Conservation (phyloP, 2,329 filamentous ascomycete genomes). For the Cladosporium sp. region DNA sequence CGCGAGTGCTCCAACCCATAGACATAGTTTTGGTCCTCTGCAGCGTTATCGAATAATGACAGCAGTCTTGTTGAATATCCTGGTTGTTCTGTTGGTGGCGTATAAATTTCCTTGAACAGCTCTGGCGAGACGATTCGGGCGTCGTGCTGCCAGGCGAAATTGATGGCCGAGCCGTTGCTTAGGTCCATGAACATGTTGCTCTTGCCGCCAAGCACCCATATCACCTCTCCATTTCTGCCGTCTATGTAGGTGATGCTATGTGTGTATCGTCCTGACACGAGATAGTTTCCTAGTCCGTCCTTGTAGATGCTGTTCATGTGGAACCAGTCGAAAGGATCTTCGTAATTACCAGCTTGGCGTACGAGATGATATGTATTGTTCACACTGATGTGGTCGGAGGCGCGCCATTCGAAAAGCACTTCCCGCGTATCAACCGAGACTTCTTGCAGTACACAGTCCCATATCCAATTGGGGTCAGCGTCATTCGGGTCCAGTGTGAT, state of each 20-base stretch:
- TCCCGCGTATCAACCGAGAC: conserved; percentile 27
- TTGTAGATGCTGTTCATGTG: conserved; percentile 58
- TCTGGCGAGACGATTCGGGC: conserved; percentile 23
- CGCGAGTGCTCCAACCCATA: conserved; percentile 26
- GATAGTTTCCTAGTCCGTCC: conserved; percentile 50
- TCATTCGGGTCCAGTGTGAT: conserved; percentile 36
- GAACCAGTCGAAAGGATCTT: conserved; percentile 50
- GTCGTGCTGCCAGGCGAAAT: conserved; percentile 28
- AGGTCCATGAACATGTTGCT: conserved; percentile 26
- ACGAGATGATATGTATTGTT: conserved; percentile 41
- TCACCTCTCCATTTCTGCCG: conserved; percentile 45
- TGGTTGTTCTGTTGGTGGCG: conserved; percentile 18
- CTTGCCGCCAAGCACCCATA: conserved; percentile 49
- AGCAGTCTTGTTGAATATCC: conserved; percentile 25
- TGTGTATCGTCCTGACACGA: conserved; percentile 54
- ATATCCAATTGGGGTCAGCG: conserved; percentile 29
- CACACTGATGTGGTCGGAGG: conserved; percentile 52
- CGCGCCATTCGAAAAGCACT: conserved; percentile 20
- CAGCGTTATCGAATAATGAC: conserved; percentile 51
- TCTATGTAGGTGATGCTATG: conserved; percentile 50
- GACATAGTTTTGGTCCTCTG: conserved; percentile 32
- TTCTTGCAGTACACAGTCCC: conserved; percentile 29
- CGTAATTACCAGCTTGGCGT: conserved; percentile 35
- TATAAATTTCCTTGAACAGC: conserved; percentile 22
- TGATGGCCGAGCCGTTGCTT: conserved; percentile 24